A percentile compares a stretch with the other conserved stretches of the same genome.
These are phyloP conservation scores for Orobanche coerulescens DNA, from an alignment of 257 asterid genomes.

Conservation along the genomic window DNA sequence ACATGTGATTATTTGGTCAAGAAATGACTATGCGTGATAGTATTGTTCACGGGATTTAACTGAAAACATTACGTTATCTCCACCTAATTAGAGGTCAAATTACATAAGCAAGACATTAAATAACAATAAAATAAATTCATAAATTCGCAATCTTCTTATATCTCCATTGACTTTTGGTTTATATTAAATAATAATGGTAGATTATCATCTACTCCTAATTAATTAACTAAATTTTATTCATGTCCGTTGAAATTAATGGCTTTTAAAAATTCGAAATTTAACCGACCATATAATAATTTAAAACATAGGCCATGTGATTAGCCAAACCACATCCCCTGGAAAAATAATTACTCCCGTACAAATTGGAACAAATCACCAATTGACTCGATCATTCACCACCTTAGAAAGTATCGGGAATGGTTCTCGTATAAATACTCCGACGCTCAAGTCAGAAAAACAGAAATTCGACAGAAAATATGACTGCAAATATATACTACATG, in stretches of 20 bases:
- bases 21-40: conserved; percentile 17
- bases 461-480: too few relatives aligned
- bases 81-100: conserved; percentile 17
- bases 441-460: too few relatives aligned
- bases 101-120: background rate
- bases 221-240: background rate
- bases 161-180: conserved; percentile 21
- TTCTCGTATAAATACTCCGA: too few relatives aligned
- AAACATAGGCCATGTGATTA: conserved; percentile 27
- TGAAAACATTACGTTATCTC: conserved; percentile 10
- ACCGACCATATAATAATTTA: conserved; percentile 18
- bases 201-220: background rate
- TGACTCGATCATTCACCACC: too few relatives aligned
- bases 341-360: background rate
- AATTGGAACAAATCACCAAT: background rate
- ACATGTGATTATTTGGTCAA: conserved; percentile 13
- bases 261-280: background rate
- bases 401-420: too few relatives aligned
- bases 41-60: conserved; percentile 19
- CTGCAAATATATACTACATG: too few relatives aligned
- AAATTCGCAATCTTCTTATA: background rate
- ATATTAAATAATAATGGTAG: background rate
- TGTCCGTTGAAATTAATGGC: conserved; percentile 3
- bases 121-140: background rate
- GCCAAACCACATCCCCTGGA: background rate